These are phyloP conservation scores for Botrytis medusae DNA, from an alignment of 2,329 filamentous ascomycete species.

Conservation along the genomic window DNA sequence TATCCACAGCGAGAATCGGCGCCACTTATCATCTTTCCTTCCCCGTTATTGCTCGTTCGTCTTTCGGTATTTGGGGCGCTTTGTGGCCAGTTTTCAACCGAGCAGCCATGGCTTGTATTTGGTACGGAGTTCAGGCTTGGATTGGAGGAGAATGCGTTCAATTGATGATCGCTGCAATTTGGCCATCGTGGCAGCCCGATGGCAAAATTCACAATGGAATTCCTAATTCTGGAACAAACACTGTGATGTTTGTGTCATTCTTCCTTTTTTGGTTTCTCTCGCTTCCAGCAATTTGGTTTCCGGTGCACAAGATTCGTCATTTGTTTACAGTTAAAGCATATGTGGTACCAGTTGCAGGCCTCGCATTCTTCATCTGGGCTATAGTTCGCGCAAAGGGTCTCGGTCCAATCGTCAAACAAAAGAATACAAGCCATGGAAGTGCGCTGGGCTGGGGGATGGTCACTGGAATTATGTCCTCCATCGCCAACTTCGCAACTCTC, in stretches of 20 bases:
- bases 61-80: constrained; percentile 86
- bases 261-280: constrained; percentile 83
- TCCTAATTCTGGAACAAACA: constrained; percentile 67
- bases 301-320: constrained; percentile 84
- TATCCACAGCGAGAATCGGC: constrained; percentile 77
- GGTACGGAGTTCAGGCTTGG: constrained; percentile 84
- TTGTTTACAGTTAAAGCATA: constrained; percentile 88
- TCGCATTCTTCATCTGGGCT: constrained; percentile 86
- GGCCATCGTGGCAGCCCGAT: constrained; percentile 51
- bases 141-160: constrained; percentile 85
- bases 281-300: constrained; percentile 84
- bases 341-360: constrained; percentile 77
- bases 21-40: constrained; percentile 88
- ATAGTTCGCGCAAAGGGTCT: constrained; percentile 78
- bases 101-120: constrained; percentile 77
- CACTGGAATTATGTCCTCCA: constrained; percentile 81
- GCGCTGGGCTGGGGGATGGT: constrained; percentile 79
- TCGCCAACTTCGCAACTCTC: constrained; percentile 87
- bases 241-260: constrained; percentile 75
- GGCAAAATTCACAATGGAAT: constrained; percentile 67
- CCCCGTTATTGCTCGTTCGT: constrained; percentile 73
- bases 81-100: constrained; percentile 89
- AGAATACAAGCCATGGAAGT: constrained; percentile 61
- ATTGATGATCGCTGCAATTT: constrained; percentile 85
- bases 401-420: constrained; percentile 76